phyloP scores from a whole-genome alignment of 257 asterid species.

The Coffea eugenioides region DNA sequence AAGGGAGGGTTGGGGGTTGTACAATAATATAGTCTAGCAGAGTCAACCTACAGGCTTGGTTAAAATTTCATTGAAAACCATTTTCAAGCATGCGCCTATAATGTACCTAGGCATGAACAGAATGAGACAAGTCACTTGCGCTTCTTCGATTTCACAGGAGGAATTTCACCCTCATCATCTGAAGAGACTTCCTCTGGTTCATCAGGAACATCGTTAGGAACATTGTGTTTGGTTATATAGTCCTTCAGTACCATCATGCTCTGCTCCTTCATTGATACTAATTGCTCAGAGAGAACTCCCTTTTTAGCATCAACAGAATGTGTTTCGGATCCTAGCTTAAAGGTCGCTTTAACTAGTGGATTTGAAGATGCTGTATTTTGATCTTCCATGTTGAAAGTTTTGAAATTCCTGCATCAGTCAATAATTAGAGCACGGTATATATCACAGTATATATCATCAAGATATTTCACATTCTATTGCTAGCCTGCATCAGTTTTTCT shows the following conservation, averaged over 20 bases:
- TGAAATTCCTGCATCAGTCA: constrained; percentile 10
- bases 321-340: constrained; percentile 79
- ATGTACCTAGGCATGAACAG: neutral
- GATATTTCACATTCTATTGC: neutral
- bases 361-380: neutral
- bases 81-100: neutral
- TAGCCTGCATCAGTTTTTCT: neutral
- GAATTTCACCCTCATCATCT: constrained; percentile 57
- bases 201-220: constrained; percentile 82
- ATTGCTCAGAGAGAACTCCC: constrained; percentile 72
- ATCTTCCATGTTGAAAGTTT: constrained; percentile 16
- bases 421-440: neutral
- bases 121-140: constrained; percentile 33
- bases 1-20: no score
- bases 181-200: constrained; percentile 77
- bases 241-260: constrained; percentile 84
- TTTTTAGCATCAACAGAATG: constrained; percentile 46
- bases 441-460: neutral
- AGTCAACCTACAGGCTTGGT: neutral
- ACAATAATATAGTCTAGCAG: neutral
- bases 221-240: constrained; percentile 73
- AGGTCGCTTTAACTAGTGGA: constrained; percentile 57
- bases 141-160: constrained; percentile 70
- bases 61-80: neutral
- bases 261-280: constrained; percentile 70